Evolutionary conservation across 345 rosid genomes (phyloP).

Genomic region (Geranium rotundifolium): DNA sequence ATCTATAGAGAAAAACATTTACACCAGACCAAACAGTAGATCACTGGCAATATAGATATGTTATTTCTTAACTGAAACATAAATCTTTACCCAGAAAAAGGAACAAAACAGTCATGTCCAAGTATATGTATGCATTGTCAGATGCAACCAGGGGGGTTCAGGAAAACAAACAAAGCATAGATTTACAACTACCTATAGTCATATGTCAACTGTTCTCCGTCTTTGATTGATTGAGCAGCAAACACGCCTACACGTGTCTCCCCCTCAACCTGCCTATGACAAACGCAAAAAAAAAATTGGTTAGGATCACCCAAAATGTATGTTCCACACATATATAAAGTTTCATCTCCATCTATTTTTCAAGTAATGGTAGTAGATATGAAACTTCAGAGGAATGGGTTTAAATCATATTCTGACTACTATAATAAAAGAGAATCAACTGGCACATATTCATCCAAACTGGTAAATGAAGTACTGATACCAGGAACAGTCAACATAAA

Average conservation of each 20-base stretch:
- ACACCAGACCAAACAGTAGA: neutral
- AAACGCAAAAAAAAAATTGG: neutral
- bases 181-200: constrained; percentile 59
- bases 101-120: neutral
- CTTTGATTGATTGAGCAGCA: constrained; percentile 69
- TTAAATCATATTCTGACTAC: too few relatives aligned
- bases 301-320: neutral
- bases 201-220: constrained; percentile 80
- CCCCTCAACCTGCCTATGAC: constrained; percentile 81
- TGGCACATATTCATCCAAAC: too few relatives aligned
- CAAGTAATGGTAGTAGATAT: too few relatives aligned
- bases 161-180: neutral
- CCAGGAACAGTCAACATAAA: too few relatives aligned
- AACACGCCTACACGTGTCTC: constrained; percentile 88
- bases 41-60: neutral
- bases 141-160: neutral
- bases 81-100: too few relatives aligned
- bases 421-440: too few relatives aligned
- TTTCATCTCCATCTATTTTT: neutral
- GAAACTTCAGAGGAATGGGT: too few relatives aligned
- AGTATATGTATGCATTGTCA: neutral
- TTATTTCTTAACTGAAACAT: too few relatives aligned
- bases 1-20: neutral
- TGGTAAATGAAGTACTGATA: too few relatives aligned
- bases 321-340: too few relatives aligned